Evolutionary conservation across 176 grass and related monocot species (phyloP), one percentile per base, ranked within the genome.

Genomic region (Themeda triandra): DNA sequence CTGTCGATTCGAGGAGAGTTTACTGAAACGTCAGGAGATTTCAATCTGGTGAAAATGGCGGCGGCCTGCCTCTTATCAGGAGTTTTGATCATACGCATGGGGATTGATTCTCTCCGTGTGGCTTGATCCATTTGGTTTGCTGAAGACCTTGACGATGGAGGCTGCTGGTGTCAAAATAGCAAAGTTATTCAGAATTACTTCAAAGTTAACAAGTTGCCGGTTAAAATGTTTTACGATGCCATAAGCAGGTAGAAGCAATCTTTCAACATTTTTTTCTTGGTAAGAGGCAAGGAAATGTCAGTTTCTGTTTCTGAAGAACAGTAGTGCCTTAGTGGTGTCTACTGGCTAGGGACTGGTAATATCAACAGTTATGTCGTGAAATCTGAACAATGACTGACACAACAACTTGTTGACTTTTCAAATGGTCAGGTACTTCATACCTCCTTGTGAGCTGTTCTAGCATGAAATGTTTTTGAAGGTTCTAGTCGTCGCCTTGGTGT

Each of bases 11-110:
- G 80, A 88, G 95, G 92, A 23, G 91, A 66, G 14, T 98, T 98
- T 10, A 98, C 95, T 77, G 95, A 98, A 76, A 98, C 77, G 42
- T 95, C 92, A 71, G 92, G 95, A 56, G 95, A 98, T 75, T 90
- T 90, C 68, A 93, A 19, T 49, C 37, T 84, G 19, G 51, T 71
- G 33, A 95, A 68, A 72, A 93, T 85, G 82, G 82, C 41, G 2
- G 62, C 19, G 18, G 60, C 36, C 14, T 81, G 64, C 23, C 27
- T 40, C 21, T 63, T 87, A 53, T 87, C 84, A 85, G 71, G 56
- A 73, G 81, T 80, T 82, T 58, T 83, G 28, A 83, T 74, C 76
- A 77, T 76, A 27, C 51, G 29, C 15, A 91, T 42, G 31, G 89
- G 91, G 19, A 89, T 89, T 77, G 92, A 95, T 66, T 76, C 83